Conservation (phyloP, 306 rosid species). For the Gynostemma pentaphyllum region DNA sequence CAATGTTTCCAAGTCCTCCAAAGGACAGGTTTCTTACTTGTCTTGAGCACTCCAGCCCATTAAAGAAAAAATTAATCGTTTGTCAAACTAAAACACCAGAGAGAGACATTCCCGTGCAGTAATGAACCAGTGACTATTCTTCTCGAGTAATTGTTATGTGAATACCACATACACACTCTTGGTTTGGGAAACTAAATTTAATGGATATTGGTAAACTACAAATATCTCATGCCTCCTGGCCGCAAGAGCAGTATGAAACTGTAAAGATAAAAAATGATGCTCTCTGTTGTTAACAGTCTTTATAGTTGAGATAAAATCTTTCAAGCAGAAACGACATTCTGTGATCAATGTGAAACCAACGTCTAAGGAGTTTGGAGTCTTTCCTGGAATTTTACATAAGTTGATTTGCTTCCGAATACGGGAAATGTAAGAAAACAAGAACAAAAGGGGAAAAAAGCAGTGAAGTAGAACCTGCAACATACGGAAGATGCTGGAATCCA, state of each 20-base stretch:
- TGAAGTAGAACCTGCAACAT: conserved; percentile 50
- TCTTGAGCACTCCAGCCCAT: neutral
- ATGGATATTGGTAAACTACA: neutral
- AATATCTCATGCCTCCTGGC: neutral
- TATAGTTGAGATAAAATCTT: neutral
- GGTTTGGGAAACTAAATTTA: neutral
- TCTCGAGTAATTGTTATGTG: neutral
- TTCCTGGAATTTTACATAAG: neutral
- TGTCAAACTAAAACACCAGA: neutral
- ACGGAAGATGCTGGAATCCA: conserved; percentile 49
- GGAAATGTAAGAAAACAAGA: neutral
- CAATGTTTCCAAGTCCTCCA: neutral
- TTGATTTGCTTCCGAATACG: neutral
- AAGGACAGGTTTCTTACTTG: neutral
- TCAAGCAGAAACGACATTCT: neutral
- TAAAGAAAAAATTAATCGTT: neutral
- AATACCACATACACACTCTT: neutral
- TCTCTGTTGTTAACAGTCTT: neutral
- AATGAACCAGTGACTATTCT: neutral
- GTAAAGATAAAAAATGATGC: neutral
- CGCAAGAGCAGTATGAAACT: neutral
- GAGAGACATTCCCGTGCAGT: neutral
- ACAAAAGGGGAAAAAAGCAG: neutral
- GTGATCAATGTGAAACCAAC: neutral
- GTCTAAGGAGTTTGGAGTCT: neutral